A percentile compares a stretch with the other conserved stretches of the same genome.
Conservation (phyloP, 345 rosid species). For the Cochlearia excelsa region DNA sequence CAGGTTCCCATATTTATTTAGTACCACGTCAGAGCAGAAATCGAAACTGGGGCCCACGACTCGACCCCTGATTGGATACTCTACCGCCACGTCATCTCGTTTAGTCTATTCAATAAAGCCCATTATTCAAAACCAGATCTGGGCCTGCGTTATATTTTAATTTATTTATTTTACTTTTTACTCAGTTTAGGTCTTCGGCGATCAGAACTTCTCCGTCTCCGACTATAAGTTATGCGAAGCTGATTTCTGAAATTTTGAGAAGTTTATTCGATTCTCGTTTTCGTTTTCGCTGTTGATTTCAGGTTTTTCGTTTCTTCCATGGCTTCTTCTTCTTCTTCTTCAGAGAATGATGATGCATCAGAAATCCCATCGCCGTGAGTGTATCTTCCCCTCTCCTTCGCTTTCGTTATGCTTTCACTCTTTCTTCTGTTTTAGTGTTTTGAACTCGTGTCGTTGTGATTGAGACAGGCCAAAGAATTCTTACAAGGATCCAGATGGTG, state of each 20-base stretch:
- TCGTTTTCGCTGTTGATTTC: conserved; percentile 12
- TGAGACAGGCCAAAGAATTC: conserved; percentile 49
- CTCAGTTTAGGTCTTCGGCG: too few relatives aligned
- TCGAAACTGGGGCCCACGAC: background rate
- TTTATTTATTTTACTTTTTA: too few relatives aligned
- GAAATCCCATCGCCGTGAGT: conserved; percentile 29
- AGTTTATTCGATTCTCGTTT: conserved; percentile 7
- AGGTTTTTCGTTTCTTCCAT: conserved; percentile 19
- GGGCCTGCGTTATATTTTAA: too few relatives aligned
- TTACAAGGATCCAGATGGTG: conserved; percentile 90
- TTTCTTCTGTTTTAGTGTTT: background rate
- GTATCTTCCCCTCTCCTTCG: background rate
- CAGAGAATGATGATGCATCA: conserved; percentile 22
- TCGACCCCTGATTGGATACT: background rate
- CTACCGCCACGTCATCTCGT: conserved; percentile 23
- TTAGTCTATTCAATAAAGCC: background rate
- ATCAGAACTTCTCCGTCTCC: conserved; percentile 2
- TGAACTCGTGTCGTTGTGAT: conserved; percentile 11
- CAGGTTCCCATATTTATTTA: conserved; percentile 1
- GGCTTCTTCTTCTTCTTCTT: conserved; percentile 13
- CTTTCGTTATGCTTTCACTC: background rate
- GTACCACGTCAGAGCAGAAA: too few relatives aligned
- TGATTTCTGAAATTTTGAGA: background rate
- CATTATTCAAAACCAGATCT: too few relatives aligned
- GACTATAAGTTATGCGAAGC: conserved; percentile 12